Conservation (phyloP, 2,329 filamentous ascomycete genomes). For the Helotiales sp. region DNA sequence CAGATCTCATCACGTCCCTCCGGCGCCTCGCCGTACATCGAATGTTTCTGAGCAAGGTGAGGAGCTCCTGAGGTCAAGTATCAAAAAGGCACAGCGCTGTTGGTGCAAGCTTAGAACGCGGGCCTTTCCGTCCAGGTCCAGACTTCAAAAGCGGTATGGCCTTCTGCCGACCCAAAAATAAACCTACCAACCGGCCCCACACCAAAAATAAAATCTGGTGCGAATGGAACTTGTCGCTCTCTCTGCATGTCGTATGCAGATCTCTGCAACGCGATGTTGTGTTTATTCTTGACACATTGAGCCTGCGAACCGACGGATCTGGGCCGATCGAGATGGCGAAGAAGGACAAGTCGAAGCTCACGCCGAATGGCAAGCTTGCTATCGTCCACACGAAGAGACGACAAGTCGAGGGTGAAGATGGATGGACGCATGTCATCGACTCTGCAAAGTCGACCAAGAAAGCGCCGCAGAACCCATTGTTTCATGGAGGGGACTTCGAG, state of each 20-base stretch:
- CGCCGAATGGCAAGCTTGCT: neutral
- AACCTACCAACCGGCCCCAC: neutral
- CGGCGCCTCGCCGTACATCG: neutral
- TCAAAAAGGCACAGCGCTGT: neutral
- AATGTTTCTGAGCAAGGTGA: neutral
- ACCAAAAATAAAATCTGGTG: neutral
- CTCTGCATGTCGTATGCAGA: neutral
- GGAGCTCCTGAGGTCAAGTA: neutral
- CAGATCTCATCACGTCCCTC: neutral
- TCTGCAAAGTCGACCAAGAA: conserved; percentile 17
- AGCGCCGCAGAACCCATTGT: conserved; percentile 1
- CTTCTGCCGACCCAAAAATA: neutral
- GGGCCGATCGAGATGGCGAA: neutral
- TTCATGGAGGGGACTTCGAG: conserved; percentile 32
- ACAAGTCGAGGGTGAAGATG: conserved; percentile 33
- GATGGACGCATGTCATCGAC: conserved; percentile 37
- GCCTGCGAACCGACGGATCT: no score
- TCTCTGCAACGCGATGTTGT: neutral
- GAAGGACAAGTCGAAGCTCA: conserved; percentile 4
- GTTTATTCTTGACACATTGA: neutral
- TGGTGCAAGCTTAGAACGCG: no score
- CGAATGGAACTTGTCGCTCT: no score
- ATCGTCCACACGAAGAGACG: conserved; percentile 32
- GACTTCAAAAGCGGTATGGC: neutral
- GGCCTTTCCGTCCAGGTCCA: neutral